Evolutionary conservation across 441 rosid species (phyloP).

Genomic region (Pelargonium cotyledonis): DNA sequence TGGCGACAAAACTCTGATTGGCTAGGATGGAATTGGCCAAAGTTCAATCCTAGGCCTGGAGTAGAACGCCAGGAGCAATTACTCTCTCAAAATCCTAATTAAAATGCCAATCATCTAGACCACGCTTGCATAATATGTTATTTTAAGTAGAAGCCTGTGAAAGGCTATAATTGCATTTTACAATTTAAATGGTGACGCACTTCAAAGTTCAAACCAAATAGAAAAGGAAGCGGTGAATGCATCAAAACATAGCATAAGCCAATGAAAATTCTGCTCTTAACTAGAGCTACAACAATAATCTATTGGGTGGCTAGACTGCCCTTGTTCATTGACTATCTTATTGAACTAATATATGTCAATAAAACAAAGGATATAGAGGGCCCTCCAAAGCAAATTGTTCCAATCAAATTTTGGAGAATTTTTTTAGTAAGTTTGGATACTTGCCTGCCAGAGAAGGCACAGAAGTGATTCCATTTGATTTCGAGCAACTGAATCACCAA

Average conservation of each 20-base stretch:
- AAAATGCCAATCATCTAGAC: too few relatives aligned
- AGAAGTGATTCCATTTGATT: slow-evolving; percentile 95
- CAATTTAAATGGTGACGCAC: not conserved
- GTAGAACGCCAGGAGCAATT: too few relatives aligned
- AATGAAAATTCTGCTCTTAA: not conserved
- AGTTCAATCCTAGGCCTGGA: too few relatives aligned
- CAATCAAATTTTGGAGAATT: not conserved
- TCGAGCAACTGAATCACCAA: slow-evolving; percentile 94
- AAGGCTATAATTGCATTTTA: not conserved
- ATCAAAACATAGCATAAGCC: not conserved
- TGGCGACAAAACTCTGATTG: too few relatives aligned
- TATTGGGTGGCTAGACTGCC: not conserved
- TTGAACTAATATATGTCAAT: not conserved
- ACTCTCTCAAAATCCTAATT: too few relatives aligned
- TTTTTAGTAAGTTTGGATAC: slow-evolving; percentile 17
- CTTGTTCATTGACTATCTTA: not conserved
- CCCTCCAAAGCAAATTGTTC: not conserved
- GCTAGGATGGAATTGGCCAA: too few relatives aligned
- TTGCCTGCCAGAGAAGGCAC: slow-evolving; percentile 98
- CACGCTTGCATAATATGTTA: not conserved
- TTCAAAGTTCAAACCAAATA: not conserved
- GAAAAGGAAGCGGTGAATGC: not conserved
- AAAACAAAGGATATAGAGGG: not conserved
- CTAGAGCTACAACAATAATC: not conserved
- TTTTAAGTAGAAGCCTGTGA: not conserved